A percentile compares a stretch with the other conserved stretches of the same genome.
Conservation (phyloP, 2,329 filamentous ascomycete genomes). For the Ilyonectria destructans region DNA sequence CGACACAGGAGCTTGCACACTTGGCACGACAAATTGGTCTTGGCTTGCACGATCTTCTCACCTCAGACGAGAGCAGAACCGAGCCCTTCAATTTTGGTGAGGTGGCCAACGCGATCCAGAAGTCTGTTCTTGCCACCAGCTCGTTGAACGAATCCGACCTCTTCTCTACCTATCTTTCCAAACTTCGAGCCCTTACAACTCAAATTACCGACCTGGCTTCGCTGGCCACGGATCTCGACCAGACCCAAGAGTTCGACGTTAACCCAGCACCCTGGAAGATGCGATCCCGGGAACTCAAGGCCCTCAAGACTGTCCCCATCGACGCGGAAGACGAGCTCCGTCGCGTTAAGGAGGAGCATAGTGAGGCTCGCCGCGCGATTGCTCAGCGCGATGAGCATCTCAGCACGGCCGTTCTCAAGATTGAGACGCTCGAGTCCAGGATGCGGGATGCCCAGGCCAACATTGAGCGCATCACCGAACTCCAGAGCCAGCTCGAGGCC, state of each 20-base stretch:
- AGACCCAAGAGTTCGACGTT: constrained; percentile 85
- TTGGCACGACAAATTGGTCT: constrained; percentile 79
- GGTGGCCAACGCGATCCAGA: constrained; percentile 75
- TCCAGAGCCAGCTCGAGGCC: constrained; percentile 73
- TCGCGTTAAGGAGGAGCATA: constrained; percentile 84
- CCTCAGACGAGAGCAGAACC: constrained; percentile 78
- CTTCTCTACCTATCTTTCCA: constrained; percentile 78
- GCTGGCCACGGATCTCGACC: constrained; percentile 79
- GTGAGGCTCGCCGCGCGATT: constrained; percentile 81
- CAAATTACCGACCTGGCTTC: constrained; percentile 81
- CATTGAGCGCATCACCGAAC: constrained; percentile 76
- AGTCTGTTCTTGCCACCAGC: constrained; percentile 65
- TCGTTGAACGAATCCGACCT: constrained; percentile 76
- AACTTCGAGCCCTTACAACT: constrained; percentile 75
- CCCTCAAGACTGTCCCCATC: constrained; percentile 84
- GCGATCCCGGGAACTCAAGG: constrained; percentile 85
- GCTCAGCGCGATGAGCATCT: constrained; percentile 85
- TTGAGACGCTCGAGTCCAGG: constrained; percentile 90
- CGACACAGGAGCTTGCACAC: constrained; percentile 76
- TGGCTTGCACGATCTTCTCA: constrained; percentile 76
- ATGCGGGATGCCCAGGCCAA: constrained; percentile 89
- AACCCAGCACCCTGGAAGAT: constrained; percentile 86
- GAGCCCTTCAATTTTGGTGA: constrained; percentile 79
- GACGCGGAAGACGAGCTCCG: constrained; percentile 90
- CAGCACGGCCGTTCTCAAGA: constrained; percentile 91